phyloP scores from a whole-genome alignment of 208 protist genomes.

The Angomonas desouzai region DNA sequence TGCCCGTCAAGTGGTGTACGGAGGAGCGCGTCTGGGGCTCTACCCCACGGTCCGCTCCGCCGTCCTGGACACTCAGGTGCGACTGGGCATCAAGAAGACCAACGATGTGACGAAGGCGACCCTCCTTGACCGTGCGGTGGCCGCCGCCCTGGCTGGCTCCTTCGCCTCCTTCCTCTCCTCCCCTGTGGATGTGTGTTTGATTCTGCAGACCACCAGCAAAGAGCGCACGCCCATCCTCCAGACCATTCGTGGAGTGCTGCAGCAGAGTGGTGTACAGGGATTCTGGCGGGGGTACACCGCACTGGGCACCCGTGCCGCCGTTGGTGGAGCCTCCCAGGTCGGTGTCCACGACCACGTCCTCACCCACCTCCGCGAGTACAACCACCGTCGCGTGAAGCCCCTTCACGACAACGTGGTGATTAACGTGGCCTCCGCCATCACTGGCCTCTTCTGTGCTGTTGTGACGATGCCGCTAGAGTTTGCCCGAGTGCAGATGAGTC shows the following conservation, averaged over 20 bases:
- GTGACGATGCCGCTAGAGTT: conserved; percentile 91
- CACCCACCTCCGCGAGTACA: conserved; percentile 54
- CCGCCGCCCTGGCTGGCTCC: conserved; percentile 67
- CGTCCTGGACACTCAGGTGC: conserved; percentile 46
- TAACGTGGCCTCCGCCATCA: conserved; percentile 73
- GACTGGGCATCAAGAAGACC: conserved; percentile 28
- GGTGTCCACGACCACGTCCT: conserved; percentile 91
- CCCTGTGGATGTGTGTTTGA: conserved; percentile 87
- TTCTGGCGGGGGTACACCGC: conserved; percentile 86
- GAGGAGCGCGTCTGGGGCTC: conserved; percentile 80
- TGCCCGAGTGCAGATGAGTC: conserved; percentile 85
- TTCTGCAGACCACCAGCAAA: conserved; percentile 85
- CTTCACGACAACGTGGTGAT: conserved; percentile 73
- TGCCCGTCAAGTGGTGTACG: conserved; percentile 89
- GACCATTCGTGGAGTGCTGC: conserved; percentile 41
- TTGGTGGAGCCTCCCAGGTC: conserved; percentile 89
- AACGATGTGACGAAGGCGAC: conserved; percentile 50
- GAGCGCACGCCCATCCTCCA: conserved; percentile 47
- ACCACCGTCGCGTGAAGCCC: conserved; percentile 25
- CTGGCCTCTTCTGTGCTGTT: conserved; percentile 77
- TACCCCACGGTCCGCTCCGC: conserved; percentile 88
- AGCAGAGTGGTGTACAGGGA: conserved; percentile 47
- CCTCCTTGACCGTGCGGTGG: conserved; percentile 67
- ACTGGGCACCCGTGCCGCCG: conserved; percentile 68
- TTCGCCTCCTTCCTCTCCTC: conserved; percentile 83